Conservation (phyloP, 1,284 basidiomycete genomes). For the Cerrena zonata region DNA sequence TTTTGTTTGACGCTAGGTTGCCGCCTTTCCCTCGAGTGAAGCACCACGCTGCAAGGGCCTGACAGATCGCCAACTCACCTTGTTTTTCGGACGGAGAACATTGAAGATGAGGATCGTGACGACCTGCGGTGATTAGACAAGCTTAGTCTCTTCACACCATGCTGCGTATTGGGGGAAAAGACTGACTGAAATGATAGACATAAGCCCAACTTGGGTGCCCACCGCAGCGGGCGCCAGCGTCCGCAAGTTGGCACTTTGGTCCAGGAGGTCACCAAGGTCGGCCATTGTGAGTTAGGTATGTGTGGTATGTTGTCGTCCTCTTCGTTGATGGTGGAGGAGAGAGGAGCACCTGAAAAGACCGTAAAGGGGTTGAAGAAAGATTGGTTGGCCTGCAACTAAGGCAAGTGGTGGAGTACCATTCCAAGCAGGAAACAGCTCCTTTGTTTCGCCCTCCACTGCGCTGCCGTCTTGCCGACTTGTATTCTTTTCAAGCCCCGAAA, state of each 20-base stretch:
- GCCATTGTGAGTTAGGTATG: too few relatives aligned
- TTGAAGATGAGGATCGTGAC: constrained; percentile 57
- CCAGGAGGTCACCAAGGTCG: constrained; percentile 23
- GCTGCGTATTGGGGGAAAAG: background rate
- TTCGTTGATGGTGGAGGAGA: constrained; percentile 13
- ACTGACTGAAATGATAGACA: constrained; percentile 34
- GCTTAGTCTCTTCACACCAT: background rate
- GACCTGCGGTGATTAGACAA: constrained; percentile 24
- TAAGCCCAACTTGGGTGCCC: constrained; percentile 65
- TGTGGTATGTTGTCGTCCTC: constrained; percentile 5
- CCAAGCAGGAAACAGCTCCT: background rate
- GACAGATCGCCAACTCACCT: constrained; percentile 31
- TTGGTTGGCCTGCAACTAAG: background rate
- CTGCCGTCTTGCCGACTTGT: background rate
- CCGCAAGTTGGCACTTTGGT: constrained; percentile 30
- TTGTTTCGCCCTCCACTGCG: background rate
- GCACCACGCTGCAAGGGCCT: background rate
- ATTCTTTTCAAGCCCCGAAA: background rate
- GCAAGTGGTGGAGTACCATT: background rate
- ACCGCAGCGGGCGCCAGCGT: constrained; percentile 75
- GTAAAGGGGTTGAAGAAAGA: background rate
- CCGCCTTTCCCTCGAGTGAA: background rate
- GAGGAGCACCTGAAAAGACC: constrained; percentile 12
- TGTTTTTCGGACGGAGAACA: constrained; percentile 60
- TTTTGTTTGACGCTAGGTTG: background rate